A percentile compares a stretch with the other conserved stretches of the same genome.
Conservation (phyloP, 495 filamentous ascomycete species). For the Penicillium malachiteum region DNA sequence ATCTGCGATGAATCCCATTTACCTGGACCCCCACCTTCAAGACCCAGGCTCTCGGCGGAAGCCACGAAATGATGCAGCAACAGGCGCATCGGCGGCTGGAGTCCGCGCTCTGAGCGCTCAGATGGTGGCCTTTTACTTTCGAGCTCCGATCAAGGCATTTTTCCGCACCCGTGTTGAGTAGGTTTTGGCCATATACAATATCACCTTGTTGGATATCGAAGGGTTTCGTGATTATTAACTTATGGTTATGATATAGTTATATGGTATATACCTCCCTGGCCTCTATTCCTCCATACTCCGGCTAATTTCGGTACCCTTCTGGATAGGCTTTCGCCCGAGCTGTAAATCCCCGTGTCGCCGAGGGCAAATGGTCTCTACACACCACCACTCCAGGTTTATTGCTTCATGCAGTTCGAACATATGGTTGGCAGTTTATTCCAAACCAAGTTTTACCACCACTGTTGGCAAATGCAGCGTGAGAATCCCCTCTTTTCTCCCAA, state of each 20-base stretch:
- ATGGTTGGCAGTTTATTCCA: conserved; percentile 86
- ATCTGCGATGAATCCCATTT: conserved; percentile 18
- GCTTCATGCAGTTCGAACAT: conserved; percentile 70
- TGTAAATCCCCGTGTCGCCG: conserved; percentile 60
- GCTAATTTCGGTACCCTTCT: conserved; percentile 19
- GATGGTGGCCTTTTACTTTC: conserved; percentile 81
- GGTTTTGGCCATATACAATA: conserved; percentile 19
- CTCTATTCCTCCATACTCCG: neutral
- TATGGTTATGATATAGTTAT: conserved; percentile 41
- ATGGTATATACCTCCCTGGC: conserved; percentile 46
- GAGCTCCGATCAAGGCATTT: conserved; percentile 85
- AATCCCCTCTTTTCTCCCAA: neutral
- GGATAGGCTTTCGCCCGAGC: conserved; percentile 63
- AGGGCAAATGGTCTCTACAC: conserved; percentile 63
- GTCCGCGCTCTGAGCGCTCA: conserved; percentile 78
- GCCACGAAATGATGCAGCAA: conserved; percentile 69
- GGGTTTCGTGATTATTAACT: neutral
- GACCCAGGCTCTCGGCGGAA: conserved; percentile 27
- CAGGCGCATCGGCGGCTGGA: conserved; percentile 71
- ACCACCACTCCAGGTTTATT: conserved; percentile 78
- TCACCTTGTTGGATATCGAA: conserved; percentile 3
- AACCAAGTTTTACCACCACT: conserved; percentile 85
- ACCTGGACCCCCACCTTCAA: conserved; percentile 19
- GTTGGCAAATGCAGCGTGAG: conserved; percentile 72
- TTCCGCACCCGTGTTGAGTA: conserved; percentile 88